A percentile compares a stretch with the other conserved stretches of the same genome.
Evolutionary conservation across 2,329 filamentous ascomycete species (phyloP).

Genomic region (Colletotrichum scovillei): DNA sequence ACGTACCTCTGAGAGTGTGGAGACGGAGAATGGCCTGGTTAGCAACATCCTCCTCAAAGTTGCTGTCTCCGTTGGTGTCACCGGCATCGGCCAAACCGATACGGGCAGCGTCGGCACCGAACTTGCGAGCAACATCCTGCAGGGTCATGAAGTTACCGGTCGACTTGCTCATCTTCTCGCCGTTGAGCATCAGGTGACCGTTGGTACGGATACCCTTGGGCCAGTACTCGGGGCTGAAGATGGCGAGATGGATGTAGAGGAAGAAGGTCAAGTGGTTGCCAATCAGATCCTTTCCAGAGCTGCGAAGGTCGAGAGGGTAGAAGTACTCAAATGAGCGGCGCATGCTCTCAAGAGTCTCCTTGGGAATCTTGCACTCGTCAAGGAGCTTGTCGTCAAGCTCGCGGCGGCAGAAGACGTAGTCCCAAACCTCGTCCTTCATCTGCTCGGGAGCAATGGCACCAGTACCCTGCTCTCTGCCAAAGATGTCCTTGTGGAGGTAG

Average conservation of each 20-base stretch:
- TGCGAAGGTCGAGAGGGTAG: slow-evolving; percentile 90
- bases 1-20: slow-evolving; percentile 58
- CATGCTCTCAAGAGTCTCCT: slow-evolving; percentile 81
- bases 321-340: slow-evolving; percentile 95
- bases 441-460: slow-evolving; percentile 82
- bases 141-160: slow-evolving; percentile 98
- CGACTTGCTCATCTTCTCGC: slow-evolving; percentile 98
- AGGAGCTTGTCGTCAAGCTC: slow-evolving; percentile 75
- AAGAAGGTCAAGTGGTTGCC: slow-evolving; percentile 94
- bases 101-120: slow-evolving; percentile 91
- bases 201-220: slow-evolving; percentile 88
- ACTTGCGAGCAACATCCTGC: slow-evolving; percentile 87
- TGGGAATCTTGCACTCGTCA: slow-evolving; percentile 75
- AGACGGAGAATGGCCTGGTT: slow-evolving; percentile 91
- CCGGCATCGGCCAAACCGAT: slow-evolving; percentile 95
- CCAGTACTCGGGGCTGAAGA: slow-evolving; percentile 92
- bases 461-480: slow-evolving; percentile 77
- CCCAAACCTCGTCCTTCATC: slow-evolving; percentile 96
- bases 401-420: slow-evolving; percentile 88
- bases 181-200: slow-evolving; percentile 93
- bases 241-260: slow-evolving; percentile 87
- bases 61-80: slow-evolving; percentile 93
- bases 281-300: slow-evolving; percentile 92
- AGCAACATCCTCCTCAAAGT: slow-evolving; percentile 95
- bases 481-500: slow-evolving; percentile 85